A percentile compares a stretch with the other conserved stretches of the same genome.
phyloP scores from a whole-genome alignment of 2,329 filamentous ascomycete genomes.

The Kalmusia sp. region DNA sequence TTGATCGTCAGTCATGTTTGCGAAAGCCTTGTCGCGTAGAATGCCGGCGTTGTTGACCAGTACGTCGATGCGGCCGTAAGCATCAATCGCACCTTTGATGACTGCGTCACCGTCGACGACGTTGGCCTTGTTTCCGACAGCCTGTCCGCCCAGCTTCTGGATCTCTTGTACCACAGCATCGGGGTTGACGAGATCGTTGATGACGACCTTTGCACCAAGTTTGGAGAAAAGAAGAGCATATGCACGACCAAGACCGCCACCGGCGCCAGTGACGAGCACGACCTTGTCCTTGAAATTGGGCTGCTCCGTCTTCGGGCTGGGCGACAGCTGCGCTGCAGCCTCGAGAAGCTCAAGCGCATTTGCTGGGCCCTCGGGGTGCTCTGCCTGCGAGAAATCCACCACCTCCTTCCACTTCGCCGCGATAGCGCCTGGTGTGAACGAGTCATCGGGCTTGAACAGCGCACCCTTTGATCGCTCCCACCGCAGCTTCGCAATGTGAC shows the following conservation, averaged over 20 bases:
- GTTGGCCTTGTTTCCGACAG: constrained; percentile 90
- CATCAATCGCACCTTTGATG: constrained; percentile 91
- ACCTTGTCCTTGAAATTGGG: constrained; percentile 48
- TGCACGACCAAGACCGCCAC: constrained; percentile 77
- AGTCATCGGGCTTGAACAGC: constrained; percentile 86
- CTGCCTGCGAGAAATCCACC: constrained; percentile 81
- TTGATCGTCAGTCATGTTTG: constrained; percentile 93
- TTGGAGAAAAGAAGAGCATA: constrained; percentile 90
- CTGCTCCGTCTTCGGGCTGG: constrained; percentile 41
- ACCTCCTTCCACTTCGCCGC: constrained; percentile 90
- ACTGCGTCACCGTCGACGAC: constrained; percentile 91
- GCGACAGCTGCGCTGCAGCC: constrained; percentile 34
- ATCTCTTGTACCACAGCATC: constrained; percentile 93
- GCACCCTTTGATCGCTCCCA: constrained; percentile 94
- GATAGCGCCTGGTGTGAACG: constrained; percentile 86
- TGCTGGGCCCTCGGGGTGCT: constrained; percentile 82
- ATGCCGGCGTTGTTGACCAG: constrained; percentile 98
- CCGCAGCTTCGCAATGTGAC: constrained; percentile 88
- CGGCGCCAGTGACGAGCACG: constrained; percentile 45
- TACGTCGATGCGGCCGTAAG: constrained; percentile 92
- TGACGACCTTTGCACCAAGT: constrained; percentile 82
- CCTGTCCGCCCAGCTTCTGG: constrained; percentile 85
- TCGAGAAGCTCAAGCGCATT: constrained; percentile 80
- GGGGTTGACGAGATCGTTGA: constrained; percentile 95
- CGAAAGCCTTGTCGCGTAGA: constrained; percentile 95